phyloP scores from a whole-genome alignment of 306 rosid species.

The Castanospermum australe region DNA sequence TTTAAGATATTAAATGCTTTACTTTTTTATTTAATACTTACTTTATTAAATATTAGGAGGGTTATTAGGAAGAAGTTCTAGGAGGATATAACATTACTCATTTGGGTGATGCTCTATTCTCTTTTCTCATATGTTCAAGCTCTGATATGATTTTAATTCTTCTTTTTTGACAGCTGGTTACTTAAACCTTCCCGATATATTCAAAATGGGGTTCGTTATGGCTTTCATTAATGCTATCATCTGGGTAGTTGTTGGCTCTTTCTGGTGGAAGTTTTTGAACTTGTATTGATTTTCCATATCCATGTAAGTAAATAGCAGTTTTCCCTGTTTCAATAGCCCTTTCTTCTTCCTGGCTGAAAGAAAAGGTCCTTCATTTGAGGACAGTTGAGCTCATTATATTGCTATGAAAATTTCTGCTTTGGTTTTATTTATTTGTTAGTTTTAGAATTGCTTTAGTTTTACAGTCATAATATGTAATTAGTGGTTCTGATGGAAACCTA shows the following conservation, averaged over 20 bases:
- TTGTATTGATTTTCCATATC: slow-evolving; percentile 56
- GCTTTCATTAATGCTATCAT: slow-evolving; percentile 68
- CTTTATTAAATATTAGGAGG: no score
- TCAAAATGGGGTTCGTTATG: slow-evolving; percentile 74
- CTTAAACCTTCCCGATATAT: slow-evolving; percentile 77
- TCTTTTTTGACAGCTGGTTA: slow-evolving; percentile 79
- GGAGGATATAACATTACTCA: no score
- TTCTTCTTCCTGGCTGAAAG: slow-evolving; percentile 34
- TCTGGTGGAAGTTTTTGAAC: slow-evolving; percentile 97
- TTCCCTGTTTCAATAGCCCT: slow-evolving; percentile 16
- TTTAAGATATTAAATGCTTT: no score
- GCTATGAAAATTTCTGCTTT: slow-evolving; percentile 24
- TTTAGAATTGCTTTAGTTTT: slow-evolving; percentile 17
- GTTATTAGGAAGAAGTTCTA: no score
- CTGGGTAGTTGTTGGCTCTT: slow-evolving; percentile 73
- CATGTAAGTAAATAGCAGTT: slow-evolving; percentile 42
- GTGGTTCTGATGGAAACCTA: slow-evolving; percentile 19
- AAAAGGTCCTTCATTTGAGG: slow-evolving; percentile 36
- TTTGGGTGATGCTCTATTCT: no score
- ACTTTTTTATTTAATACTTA: no score
- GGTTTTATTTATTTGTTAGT: slow-evolving; percentile 11
- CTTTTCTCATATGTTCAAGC: not conserved
- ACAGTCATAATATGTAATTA: slow-evolving; percentile 4
- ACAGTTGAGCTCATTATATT: slow-evolving; percentile 41
- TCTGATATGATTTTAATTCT: slow-evolving; percentile 33